phyloP scores from a whole-genome alignment of 176 grass and related monocot species.

The Saccharum officinarum region DNA sequence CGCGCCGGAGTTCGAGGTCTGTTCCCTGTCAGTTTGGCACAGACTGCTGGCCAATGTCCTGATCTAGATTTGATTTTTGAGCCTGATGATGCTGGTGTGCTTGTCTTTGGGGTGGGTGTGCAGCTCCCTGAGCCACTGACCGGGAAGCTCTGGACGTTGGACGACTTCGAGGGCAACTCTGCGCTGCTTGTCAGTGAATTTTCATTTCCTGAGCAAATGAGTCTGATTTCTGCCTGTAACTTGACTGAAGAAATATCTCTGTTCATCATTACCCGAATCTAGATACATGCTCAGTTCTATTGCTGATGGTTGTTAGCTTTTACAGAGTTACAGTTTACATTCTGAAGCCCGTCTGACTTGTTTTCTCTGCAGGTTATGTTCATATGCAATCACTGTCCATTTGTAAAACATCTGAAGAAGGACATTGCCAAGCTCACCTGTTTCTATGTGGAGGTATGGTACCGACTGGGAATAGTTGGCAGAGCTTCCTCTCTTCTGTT shows the following conservation, averaged over 20 bases:
- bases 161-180: slow-evolving; percentile 73
- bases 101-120: not conserved
- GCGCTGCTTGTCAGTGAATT: slow-evolving; percentile 60
- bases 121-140: slow-evolving; percentile 90
- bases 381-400: slow-evolving; percentile 90
- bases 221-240: not conserved
- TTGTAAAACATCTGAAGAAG: slow-evolving; percentile 89
- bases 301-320: not conserved
- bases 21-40: not conserved
- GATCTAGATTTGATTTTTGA: not conserved
- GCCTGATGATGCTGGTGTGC: not conserved
- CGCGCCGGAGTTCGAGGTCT: slow-evolving; percentile 15
- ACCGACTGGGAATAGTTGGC: not conserved
- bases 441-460: slow-evolving; percentile 82
- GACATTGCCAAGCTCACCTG: slow-evolving; percentile 75
- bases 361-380: slow-evolving; percentile 76
- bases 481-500: not conserved
- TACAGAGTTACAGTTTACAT: not conserved
- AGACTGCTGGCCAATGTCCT: not conserved
- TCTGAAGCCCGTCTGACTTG: not conserved
- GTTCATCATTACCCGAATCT: not conserved
- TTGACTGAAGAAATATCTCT: not conserved
- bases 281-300: not conserved
- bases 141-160: slow-evolving; percentile 71
- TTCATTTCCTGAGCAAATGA: not conserved